Evolutionary conservation across 2,329 filamentous ascomycete genomes (phyloP).

Genomic region (Aspergillus pseudotamarii): DNA sequence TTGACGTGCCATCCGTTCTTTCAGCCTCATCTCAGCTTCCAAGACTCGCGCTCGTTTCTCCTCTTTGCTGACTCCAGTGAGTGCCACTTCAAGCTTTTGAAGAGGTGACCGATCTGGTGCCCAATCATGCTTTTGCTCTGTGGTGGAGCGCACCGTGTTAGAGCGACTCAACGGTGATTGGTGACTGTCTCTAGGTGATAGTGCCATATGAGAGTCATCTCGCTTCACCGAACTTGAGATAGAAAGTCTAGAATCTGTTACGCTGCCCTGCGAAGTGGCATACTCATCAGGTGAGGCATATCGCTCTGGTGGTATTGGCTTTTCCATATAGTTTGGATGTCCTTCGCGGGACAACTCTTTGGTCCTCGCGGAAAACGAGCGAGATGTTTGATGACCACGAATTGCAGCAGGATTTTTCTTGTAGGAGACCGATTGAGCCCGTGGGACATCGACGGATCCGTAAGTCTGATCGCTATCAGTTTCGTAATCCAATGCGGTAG

Average conservation of each 20-base stretch:
- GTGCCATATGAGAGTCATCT: conserved; percentile 11
- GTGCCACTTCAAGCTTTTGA: conserved; percentile 86
- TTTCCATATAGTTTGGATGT: conserved; percentile 15
- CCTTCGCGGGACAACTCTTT: conserved; percentile 20
- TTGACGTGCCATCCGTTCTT: conserved; percentile 54
- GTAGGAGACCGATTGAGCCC: conserved; percentile 61
- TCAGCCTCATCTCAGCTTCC: conserved; percentile 75
- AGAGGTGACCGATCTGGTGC: conserved; percentile 86
- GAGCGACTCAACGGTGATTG: conserved; percentile 33
- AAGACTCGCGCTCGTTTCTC: conserved; percentile 85
- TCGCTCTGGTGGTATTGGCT: conserved; percentile 11
- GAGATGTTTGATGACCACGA: conserved; percentile 15
- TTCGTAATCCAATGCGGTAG: conserved; percentile 13
- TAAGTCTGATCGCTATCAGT: conserved; percentile 39
- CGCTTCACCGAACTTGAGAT: conserved; percentile 9
- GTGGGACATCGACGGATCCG: conserved; percentile 63
- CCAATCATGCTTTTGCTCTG: conserved; percentile 51
- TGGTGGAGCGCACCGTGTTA: conserved; percentile 33
- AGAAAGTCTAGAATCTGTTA: not conserved
- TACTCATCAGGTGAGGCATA: conserved; percentile 12
- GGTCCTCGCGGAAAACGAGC: conserved; percentile 32
- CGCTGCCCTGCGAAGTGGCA: conserved; percentile 1
- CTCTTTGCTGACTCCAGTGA: conserved; percentile 93
- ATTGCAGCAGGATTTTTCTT: conserved; percentile 45
- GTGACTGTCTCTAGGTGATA: conserved; percentile 22